These are phyloP conservation scores for Penicillium sp. DNA, from an alignment of 2,329 filamentous ascomycete genomes.

Conservation along the genomic window DNA sequence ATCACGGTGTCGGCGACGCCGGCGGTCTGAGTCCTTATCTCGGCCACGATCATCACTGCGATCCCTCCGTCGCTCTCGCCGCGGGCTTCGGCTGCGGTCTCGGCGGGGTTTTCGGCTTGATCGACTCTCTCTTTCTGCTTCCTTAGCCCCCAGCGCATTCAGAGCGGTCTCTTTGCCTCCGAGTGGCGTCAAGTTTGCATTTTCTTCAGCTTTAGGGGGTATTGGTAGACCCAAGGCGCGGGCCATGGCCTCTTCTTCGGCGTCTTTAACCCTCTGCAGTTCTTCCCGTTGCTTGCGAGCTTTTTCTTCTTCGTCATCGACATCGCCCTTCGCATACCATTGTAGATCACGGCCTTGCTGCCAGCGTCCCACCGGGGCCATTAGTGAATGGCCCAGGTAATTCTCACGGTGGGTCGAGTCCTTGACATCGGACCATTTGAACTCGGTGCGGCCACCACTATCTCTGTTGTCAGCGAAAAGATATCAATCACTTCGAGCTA, in stretches of 20 bases:
- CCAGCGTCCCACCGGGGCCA: conserved; percentile 89
- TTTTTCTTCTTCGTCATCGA: conserved; percentile 45
- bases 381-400: conserved; percentile 82
- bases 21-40: conserved; percentile 45
- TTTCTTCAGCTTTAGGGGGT: conserved; percentile 55
- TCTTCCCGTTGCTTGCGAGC: conserved; percentile 62
- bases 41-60: conserved; percentile 26
- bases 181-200: conserved; percentile 59
- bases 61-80: conserved; percentile 28
- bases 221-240: conserved; percentile 73
- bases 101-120: conserved; percentile 25
- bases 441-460: conserved; percentile 80
- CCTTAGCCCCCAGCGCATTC: conserved; percentile 25
- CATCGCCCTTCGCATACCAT: conserved; percentile 60
- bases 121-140: conserved; percentile 17
- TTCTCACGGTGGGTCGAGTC: conserved; percentile 82
- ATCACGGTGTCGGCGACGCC: conserved; percentile 37
- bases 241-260: conserved; percentile 86
- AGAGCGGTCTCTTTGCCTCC: conserved; percentile 49
- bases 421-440: conserved; percentile 94
- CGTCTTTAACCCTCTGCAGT: conserved; percentile 75
- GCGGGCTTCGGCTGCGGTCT: conserved; percentile 33
- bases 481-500: not conserved
- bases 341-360: conserved; percentile 66
- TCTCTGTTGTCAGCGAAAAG: not conserved